A percentile compares a stretch with the other conserved stretches of the same genome.
Evolutionary conservation across 176 grass and related monocot genomes (phyloP).

Genomic region (Triticum timopheevii): DNA sequence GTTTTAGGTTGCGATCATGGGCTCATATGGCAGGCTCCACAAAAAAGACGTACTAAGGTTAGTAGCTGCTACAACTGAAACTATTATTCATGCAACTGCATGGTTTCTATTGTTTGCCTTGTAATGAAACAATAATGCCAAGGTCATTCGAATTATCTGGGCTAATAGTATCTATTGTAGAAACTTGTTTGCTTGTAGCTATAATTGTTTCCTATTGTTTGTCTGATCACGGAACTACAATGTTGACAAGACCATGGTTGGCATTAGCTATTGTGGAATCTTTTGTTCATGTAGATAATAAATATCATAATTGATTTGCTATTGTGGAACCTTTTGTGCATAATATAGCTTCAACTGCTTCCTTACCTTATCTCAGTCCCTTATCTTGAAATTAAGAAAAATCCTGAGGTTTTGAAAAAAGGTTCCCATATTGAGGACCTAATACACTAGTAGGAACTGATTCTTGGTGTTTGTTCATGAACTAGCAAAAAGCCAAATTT

Average conservation of each 20-base stretch:
- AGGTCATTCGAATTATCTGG: background rate
- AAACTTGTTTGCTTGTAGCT: slow-evolving; percentile 1
- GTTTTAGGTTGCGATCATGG: background rate
- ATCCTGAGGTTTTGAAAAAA: background rate
- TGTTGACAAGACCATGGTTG: background rate
- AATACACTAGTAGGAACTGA: background rate
- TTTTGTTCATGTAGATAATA: background rate
- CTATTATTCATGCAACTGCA: background rate
- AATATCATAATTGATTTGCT: slow-evolving; percentile 12
- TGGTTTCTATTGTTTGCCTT: background rate
- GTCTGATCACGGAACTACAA: background rate
- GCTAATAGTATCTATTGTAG: background rate
- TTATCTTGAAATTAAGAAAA: background rate
- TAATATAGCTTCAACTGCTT: background rate
- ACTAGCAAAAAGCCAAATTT: slow-evolving; percentile 17
- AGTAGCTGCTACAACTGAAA: slow-evolving; percentile 4
- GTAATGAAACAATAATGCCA: slow-evolving; percentile 8
- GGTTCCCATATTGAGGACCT: background rate
- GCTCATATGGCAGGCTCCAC: slow-evolving; percentile 4
- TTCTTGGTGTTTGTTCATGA: slow-evolving; percentile 2
- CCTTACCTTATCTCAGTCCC: background rate
- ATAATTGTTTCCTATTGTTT: slow-evolving; percentile 15
- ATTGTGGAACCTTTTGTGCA: background rate
- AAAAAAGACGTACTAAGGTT: background rate
- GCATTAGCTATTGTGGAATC: slow-evolving; percentile 13